These are phyloP conservation scores for Soucietia sequanensis DNA, from an alignment of 805 yeast species.

Conservation along the genomic window DNA sequence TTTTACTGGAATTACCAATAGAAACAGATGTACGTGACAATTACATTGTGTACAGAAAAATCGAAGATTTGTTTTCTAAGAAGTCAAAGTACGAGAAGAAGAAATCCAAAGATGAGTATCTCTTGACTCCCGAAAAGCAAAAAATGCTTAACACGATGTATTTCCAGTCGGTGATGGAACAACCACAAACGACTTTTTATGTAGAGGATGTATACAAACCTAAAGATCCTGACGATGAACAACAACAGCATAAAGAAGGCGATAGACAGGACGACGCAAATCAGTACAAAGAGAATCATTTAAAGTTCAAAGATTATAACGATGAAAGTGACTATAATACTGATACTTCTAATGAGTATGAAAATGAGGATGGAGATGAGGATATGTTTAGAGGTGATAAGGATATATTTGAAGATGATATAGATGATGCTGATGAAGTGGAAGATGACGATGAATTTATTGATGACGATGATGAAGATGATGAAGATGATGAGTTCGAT, in stretches of 20 bases:
- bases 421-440: constrained; percentile 2
- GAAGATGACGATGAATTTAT: background rate
- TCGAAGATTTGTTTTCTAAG: too few relatives aligned
- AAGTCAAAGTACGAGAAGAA: too few relatives aligned
- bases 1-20: too few relatives aligned
- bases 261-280: background rate
- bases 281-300: constrained; percentile 2
- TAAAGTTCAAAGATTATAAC: constrained; percentile 10
- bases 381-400: constrained; percentile 1
- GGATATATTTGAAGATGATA: constrained; percentile 4
- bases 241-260: background rate
- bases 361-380: constrained; percentile 4
- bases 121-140: too few relatives aligned
- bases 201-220: too few relatives aligned
- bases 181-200: too few relatives aligned
- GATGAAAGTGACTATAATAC: constrained; percentile 17
- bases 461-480: constrained; percentile 2
- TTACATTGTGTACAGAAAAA: too few relatives aligned
- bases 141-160: too few relatives aligned
- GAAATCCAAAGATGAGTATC: too few relatives aligned
- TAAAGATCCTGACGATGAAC: constrained; percentile 1
- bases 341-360: constrained; percentile 10
- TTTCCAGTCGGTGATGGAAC: too few relatives aligned
- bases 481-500: constrained; percentile 3
- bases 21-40: too few relatives aligned